Base-by-base conservation (phyloP, 768 basidiomycete species). In the Gautieria morchelliformis region DNA sequence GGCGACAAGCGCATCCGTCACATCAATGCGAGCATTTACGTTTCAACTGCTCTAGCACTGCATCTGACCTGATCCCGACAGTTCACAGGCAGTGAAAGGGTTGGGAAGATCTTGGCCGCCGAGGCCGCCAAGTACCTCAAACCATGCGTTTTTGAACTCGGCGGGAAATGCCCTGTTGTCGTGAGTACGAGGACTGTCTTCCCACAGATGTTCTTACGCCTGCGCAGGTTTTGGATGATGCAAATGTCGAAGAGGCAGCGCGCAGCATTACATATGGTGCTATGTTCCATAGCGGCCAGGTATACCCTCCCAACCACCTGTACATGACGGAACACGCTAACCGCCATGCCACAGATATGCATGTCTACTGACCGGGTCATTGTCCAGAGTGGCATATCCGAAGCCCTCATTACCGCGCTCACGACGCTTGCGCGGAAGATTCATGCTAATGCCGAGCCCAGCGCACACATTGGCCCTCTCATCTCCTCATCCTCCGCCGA, bases 351-450 rank as follows among this genome's bases (percentile, higher is more conserved):
- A 35, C 80, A 81, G 66, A 71, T 81, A 40, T 82, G 80, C 68
- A 79, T 82, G 77, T 79, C 80, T 1, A 77, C 78, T 11, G 79
- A 80, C 61, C 77, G 80, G 8, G 75, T 81, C 19, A 77, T 82
- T 49, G 76, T 75, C 32, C 78, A 80, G 60, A 66, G 72, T 19
- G 68, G 63, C 11, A 67, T 75, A 15, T 71, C 75, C 8, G 65
- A 71, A 1, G 52, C 58, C 1, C 70, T 81, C 14, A 63, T 75
- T 17, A 55, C 63, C 5, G 60, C 69, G 7, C 64, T 82, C 17
- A 66, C 66, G 41, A 58, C 61, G 2, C 65, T 75, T 5, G 67
- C 64, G 45, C 61, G 59, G 40, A 52, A 61, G 6, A 60, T 80
- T 37, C 74, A 70, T 39, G 75, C 74, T 0, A 77, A 78, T 1